A percentile compares a stretch with the other conserved stretches of the same genome.
Conservation (phyloP, 2,329 filamentous ascomycete genomes). For the Stagonosporopsis rhizophila region DNA sequence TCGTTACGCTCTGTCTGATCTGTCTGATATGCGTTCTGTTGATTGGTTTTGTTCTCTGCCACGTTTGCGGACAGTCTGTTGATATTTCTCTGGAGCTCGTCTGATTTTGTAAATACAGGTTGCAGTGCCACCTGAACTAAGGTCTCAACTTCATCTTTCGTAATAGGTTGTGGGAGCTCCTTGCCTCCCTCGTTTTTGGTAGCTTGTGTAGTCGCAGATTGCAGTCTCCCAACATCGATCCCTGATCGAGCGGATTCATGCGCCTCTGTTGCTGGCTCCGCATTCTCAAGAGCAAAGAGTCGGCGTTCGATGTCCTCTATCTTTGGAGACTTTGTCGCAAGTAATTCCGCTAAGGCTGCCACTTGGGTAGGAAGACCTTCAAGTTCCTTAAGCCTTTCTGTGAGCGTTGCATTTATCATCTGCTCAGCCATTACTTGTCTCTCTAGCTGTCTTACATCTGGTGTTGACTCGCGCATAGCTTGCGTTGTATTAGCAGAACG, state of each 20-base stretch:
- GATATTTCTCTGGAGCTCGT: neutral
- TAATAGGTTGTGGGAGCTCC: neutral
- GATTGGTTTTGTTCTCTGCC: neutral
- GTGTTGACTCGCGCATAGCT: neutral
- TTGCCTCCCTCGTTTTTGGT: neutral
- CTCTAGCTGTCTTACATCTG: neutral
- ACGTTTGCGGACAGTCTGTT: neutral
- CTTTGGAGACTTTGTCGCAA: neutral
- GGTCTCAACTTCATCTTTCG: neutral
- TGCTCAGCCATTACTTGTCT: neutral
- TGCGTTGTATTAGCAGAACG: neutral
- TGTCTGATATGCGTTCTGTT: neutral
- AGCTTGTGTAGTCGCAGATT: neutral
- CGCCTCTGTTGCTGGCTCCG: neutral
- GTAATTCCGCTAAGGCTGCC: neutral
- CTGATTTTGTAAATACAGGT: neutral
- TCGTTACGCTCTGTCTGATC: neutral
- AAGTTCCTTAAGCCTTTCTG: neutral
- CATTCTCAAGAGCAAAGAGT: constrained; percentile 1
- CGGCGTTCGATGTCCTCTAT: neutral
- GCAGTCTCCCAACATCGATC: neutral
- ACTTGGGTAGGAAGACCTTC: neutral
- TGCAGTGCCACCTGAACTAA: neutral
- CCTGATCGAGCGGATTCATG: neutral
- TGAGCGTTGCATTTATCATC: neutral